Conservation (phyloP, 352 stramenopile species). For the Globisporangium acanthophoron region DNA sequence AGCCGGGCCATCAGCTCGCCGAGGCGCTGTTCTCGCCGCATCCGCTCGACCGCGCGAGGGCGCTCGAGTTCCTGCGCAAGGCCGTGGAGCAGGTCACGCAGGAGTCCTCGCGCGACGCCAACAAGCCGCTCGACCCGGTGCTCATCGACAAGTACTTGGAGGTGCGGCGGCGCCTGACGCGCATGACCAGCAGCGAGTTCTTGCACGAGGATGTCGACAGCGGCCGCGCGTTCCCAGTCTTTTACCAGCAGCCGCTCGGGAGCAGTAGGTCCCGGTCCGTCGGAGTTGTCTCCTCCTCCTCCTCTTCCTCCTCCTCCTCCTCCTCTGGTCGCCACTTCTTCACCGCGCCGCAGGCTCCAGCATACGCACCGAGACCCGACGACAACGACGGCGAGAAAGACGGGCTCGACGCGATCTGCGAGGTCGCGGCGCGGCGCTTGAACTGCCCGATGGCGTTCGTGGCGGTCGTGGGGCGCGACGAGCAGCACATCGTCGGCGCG, state of each 20-base stretch:
- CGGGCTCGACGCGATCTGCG: constrained; percentile 52
- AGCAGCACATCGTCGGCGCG: constrained; percentile 32
- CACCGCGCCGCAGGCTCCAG: too few species aligned
- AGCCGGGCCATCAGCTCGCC: constrained; percentile 39
- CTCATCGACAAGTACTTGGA: constrained; percentile 57
- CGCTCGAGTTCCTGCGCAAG: constrained; percentile 42
- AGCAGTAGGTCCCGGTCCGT: constrained; percentile 9
- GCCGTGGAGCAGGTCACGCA: constrained; percentile 40
- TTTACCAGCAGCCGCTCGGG: constrained; percentile 2
- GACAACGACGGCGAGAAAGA: constrained; percentile 15
- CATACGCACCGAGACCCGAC: not conserved
- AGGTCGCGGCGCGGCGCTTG: constrained; percentile 42
- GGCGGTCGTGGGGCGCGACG: constrained; percentile 18
- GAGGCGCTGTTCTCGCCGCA: constrained; percentile 60
- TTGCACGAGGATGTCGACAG: not conserved
- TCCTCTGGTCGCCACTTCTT: not conserved
- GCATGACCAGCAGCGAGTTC: constrained; percentile 15
- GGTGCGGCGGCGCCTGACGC: constrained; percentile 28
- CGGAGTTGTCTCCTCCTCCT: constrained; percentile 4
- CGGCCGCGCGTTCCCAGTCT: constrained; percentile 7
- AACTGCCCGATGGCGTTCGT: constrained; percentile 43
- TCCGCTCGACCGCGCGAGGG: constrained; percentile 36
- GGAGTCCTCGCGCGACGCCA: not conserved
- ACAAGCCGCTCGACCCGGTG: constrained; percentile 22
- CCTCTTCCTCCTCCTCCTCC: too few species aligned